Evolutionary conservation across 2,329 filamentous ascomycete genomes (phyloP).

Genomic region (Aureobasidium uvarum): DNA sequence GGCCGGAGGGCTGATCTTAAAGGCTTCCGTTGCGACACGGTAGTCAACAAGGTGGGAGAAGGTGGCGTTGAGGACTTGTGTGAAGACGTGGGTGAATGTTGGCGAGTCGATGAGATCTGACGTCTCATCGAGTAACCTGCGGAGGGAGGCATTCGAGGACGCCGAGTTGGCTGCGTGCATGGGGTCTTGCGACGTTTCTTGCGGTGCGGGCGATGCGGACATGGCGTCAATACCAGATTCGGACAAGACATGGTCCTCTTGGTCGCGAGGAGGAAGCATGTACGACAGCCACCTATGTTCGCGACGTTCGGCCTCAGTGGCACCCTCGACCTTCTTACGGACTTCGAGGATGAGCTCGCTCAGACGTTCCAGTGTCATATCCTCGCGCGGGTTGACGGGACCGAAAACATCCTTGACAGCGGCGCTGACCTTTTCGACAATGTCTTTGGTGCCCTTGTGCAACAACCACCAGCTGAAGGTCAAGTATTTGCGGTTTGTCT

Average conservation of each 20-base stretch:
- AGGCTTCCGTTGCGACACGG: constrained; percentile 76
- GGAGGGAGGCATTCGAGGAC: constrained; percentile 61
- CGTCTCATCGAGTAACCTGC: constrained; percentile 89
- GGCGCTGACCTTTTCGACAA: constrained; percentile 77
- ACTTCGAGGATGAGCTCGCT: constrained; percentile 79
- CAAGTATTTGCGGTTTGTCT: constrained; percentile 91
- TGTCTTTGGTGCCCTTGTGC: constrained; percentile 80
- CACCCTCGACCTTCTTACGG: constrained; percentile 78
- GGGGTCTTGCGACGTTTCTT: constrained; percentile 31
- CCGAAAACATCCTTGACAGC: constrained; percentile 89
- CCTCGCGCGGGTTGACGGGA: constrained; percentile 81
- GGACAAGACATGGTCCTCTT: constrained; percentile 79
- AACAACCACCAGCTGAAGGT: constrained; percentile 98
- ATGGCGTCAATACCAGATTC: constrained; percentile 71
- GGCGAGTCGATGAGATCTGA: constrained; percentile 95
- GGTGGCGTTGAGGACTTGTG: constrained; percentile 78
- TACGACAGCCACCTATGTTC: constrained; percentile 75
- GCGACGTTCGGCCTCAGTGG: constrained; percentile 62
- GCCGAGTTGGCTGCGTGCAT: constrained; percentile 36
- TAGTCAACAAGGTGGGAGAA: constrained; percentile 82
- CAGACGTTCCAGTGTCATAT: constrained; percentile 76
- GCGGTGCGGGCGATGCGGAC: constrained; percentile 39
- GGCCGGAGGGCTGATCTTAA: constrained; percentile 53
- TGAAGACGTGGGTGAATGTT: constrained; percentile 81
- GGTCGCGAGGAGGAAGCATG: constrained; percentile 72